phyloP scores from a whole-genome alignment of 1,284 basidiomycete genomes.

The Ustilago tritici region DNA sequence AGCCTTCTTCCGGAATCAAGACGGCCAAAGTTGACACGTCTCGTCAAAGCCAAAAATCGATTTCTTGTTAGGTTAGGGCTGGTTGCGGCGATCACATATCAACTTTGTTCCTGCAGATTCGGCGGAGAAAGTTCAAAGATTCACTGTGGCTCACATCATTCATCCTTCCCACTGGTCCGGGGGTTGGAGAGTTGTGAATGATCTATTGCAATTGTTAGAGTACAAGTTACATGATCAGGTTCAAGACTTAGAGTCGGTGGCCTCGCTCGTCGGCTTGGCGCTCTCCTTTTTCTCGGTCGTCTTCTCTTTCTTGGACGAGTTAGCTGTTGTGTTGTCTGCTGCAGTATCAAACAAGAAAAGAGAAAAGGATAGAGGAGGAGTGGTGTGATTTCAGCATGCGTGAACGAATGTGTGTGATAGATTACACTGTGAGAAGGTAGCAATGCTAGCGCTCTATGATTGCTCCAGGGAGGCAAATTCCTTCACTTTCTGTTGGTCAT shows the following conservation, averaged over 20 bases:
- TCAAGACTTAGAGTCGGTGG: slow-evolving; percentile 18
- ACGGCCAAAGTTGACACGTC: background rate
- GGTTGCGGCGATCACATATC: background rate
- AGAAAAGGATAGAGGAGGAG: slow-evolving; percentile 5
- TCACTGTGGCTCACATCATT: background rate
- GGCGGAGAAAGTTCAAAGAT: background rate
- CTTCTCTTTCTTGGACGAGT: slow-evolving; percentile 6
- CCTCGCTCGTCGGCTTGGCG: slow-evolving; percentile 13
- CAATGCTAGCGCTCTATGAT: background rate
- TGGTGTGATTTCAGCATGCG: slow-evolving; percentile 39
- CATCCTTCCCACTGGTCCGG: background rate
- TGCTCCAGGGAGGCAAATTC: background rate
- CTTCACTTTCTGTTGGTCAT: slow-evolving; percentile 25
- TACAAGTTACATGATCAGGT: background rate
- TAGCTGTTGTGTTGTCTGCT: slow-evolving; percentile 12
- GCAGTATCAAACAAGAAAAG: background rate
- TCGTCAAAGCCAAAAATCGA: background rate
- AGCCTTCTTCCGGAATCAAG: background rate
- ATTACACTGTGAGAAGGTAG: slow-evolving; percentile 8
- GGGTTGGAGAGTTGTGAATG: background rate
- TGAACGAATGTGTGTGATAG: slow-evolving; percentile 13
- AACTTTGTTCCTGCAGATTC: too few relatives aligned
- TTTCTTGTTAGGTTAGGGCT: background rate
- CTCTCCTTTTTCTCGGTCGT: slow-evolving; percentile 8
- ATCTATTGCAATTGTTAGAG: slow-evolving; percentile 23